Evolutionary conservation across 257 asterid genomes (phyloP).

Genomic region (Solanum appendiculatum): DNA sequence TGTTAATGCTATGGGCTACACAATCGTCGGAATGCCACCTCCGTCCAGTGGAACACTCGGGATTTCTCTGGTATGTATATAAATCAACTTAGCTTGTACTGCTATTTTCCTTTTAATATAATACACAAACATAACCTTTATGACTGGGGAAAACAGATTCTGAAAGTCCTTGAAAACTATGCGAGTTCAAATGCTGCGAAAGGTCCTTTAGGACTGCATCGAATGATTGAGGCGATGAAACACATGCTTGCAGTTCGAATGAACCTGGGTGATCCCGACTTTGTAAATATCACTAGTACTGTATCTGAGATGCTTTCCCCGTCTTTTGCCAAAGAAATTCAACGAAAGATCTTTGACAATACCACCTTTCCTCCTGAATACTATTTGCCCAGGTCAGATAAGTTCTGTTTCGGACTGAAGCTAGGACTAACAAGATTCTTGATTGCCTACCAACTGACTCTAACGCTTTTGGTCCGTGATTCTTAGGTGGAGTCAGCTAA

Average conservation of each 20-base stretch:
- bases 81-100: neutral
- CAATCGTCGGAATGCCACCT: constrained; percentile 87
- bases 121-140: neutral
- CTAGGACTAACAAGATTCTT: neutral
- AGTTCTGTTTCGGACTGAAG: neutral
- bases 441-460: neutral
- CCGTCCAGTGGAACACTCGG: constrained; percentile 91
- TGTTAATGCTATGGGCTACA: constrained; percentile 58
- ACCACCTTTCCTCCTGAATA: constrained; percentile 90
- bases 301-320: constrained; percentile 70
- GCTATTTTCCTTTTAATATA: neutral
- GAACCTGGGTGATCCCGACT: constrained; percentile 76
- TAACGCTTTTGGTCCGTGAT: neutral
- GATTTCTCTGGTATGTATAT: constrained; percentile 56
- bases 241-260: constrained; percentile 78
- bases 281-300: constrained; percentile 36
- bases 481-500: constrained; percentile 66
- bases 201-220: constrained; percentile 79
- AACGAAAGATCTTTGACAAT: constrained; percentile 55
- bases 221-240: constrained; percentile 69
- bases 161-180: constrained; percentile 56
- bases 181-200: constrained; percentile 27
- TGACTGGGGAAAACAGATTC: constrained; percentile 37
- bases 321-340: constrained; percentile 49
- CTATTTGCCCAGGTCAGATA: constrained; percentile 51